Evolutionary conservation across 495 filamentous ascomycete species (phyloP).

Genomic region (Cercophora newfieldiana): DNA sequence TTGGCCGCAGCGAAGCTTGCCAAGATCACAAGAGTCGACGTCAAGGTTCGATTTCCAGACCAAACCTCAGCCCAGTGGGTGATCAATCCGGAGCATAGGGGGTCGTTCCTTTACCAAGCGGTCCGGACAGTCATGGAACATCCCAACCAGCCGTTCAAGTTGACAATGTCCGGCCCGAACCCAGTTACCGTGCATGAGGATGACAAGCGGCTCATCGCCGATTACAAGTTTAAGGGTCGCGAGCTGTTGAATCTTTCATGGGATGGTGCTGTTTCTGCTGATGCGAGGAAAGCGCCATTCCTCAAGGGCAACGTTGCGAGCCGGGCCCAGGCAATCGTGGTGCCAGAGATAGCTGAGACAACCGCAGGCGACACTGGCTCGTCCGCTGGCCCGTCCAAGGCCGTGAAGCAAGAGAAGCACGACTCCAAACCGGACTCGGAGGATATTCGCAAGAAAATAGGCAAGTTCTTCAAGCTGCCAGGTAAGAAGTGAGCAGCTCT

Average conservation of each 20-base stretch:
- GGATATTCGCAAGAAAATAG: constrained; percentile 51
- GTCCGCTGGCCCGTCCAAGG: constrained; percentile 30
- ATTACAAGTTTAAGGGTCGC: constrained; percentile 65
- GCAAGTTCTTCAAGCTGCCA: constrained; percentile 71
- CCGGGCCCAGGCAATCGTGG: constrained; percentile 63
- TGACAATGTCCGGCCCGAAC: constrained; percentile 39
- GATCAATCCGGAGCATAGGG: constrained; percentile 64
- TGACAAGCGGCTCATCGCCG: constrained; percentile 61
- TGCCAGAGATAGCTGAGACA: constrained; percentile 44
- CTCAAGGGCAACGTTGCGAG: constrained; percentile 67
- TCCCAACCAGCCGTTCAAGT: constrained; percentile 48
- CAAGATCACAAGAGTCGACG: constrained; percentile 63
- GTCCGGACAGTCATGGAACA: constrained; percentile 55
- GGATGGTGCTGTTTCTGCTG: constrained; percentile 56
- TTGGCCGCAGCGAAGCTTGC: constrained; percentile 62
- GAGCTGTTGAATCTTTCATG: constrained; percentile 79
- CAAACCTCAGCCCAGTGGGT: constrained; percentile 66
- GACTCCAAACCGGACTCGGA: constrained; percentile 45
- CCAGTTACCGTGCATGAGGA: constrained; percentile 35
- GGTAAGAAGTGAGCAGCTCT: constrained; percentile 48
- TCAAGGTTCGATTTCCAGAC: constrained; percentile 88
- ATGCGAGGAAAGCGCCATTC: constrained; percentile 52
- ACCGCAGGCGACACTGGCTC: constrained; percentile 41
- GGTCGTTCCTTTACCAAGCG: constrained; percentile 64
- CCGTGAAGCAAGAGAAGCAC: constrained; percentile 48